phyloP scores from a whole-genome alignment of 169 alveolate genomes.

The Plasmodium chabaudi region DNA sequence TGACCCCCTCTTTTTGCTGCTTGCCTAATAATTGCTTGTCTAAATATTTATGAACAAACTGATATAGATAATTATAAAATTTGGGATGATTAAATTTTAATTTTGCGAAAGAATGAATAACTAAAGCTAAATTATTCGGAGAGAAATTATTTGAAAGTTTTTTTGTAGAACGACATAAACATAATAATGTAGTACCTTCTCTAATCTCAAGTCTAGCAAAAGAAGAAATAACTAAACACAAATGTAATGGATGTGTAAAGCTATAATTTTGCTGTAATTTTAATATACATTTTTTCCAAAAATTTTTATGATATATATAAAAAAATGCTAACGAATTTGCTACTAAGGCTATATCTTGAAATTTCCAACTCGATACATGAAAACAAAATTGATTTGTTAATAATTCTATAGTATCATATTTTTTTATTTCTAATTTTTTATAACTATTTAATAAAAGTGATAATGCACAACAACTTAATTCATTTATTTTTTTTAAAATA shows the following conservation, averaged over 20 bases:
- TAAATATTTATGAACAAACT: constrained; percentile 57
- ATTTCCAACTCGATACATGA: constrained; percentile 76
- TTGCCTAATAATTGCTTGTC: constrained; percentile 18
- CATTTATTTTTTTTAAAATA: constrained; percentile 76
- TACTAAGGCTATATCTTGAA: constrained; percentile 84
- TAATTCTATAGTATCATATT: constrained; percentile 84
- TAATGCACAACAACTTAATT: constrained; percentile 79
- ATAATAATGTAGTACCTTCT: constrained; percentile 78
- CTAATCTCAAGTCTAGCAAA: constrained; percentile 84
- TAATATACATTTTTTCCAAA: constrained; percentile 71
- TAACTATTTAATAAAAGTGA: constrained; percentile 82
- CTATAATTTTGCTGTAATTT: constrained; percentile 80
- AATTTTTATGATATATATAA: constrained; percentile 83
- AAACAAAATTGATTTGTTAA: constrained; percentile 83
- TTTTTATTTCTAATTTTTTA: constrained; percentile 81
- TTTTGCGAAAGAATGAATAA: constrained; percentile 86
- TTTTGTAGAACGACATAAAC: constrained; percentile 75
- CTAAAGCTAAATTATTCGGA: constrained; percentile 80
- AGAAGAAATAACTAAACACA: constrained; percentile 82
- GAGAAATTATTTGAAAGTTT: constrained; percentile 77
- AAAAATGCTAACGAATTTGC: constrained; percentile 84
- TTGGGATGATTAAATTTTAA: constrained; percentile 78
- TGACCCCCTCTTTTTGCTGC: neutral
- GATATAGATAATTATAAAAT: constrained; percentile 63
- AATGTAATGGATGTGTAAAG: constrained; percentile 78